These are phyloP conservation scores for Xylariaceae sp. DNA, from an alignment of 2,329 filamentous ascomycete species.

Conservation along the genomic window DNA sequence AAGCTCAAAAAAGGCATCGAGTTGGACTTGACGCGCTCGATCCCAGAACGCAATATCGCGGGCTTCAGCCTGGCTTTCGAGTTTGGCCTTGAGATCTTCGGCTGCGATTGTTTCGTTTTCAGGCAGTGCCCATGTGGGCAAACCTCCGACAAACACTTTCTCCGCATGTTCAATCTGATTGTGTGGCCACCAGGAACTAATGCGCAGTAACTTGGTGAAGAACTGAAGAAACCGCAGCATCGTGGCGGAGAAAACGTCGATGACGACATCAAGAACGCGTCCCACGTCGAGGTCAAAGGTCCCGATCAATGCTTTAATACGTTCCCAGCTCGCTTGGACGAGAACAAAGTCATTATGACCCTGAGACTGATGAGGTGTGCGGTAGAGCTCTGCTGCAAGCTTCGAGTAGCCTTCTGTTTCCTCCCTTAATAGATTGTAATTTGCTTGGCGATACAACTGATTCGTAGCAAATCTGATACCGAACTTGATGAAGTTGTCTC, in stretches of 20 bases:
- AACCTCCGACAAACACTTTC: slow-evolving; percentile 52
- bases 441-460: slow-evolving; percentile 88
- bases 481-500: slow-evolving; percentile 78
- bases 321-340: slow-evolving; percentile 82
- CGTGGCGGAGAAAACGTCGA: slow-evolving; percentile 91
- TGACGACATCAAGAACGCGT: slow-evolving; percentile 85
- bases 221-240: slow-evolving; percentile 91
- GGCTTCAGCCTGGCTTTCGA: slow-evolving; percentile 52
- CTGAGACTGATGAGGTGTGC: slow-evolving; percentile 63
- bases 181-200: slow-evolving; percentile 95
- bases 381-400: slow-evolving; percentile 91
- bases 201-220: slow-evolving; percentile 86
- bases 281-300: slow-evolving; percentile 97
- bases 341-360: slow-evolving; percentile 70
- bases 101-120: slow-evolving; percentile 47
- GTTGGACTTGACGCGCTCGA: slow-evolving; percentile 68
- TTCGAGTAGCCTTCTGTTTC: slow-evolving; percentile 97
- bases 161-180: slow-evolving; percentile 44
- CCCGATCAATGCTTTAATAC: slow-evolving; percentile 89
- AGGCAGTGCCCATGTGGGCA: slow-evolving; percentile 85
- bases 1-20: slow-evolving; percentile 86
- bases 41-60: slow-evolving; percentile 81
- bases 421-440: slow-evolving; percentile 92
- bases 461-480: slow-evolving; percentile 90
- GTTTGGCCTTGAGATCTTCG: slow-evolving; percentile 63